Evolutionary conservation across 75 land plant genomes (phyloP).

Genomic region (Sequoiadendron giganteum): DNA sequence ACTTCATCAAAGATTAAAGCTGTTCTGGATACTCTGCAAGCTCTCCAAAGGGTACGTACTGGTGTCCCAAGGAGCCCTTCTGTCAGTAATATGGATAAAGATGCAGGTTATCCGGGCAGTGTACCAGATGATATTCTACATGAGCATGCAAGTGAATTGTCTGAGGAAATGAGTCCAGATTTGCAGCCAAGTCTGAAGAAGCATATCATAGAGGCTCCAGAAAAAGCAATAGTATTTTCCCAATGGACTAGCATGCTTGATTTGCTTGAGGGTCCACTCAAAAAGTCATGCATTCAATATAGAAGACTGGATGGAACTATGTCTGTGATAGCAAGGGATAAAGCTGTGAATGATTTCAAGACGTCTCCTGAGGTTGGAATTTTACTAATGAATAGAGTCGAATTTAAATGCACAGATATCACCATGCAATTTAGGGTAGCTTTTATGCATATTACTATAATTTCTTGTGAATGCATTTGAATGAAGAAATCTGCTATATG

Average conservation of each 20-base stretch:
- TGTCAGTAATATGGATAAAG: constrained; percentile 3
- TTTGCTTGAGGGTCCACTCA: constrained; percentile 69
- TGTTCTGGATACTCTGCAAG: constrained; percentile 59
- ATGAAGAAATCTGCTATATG: background rate
- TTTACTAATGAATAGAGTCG: background rate
- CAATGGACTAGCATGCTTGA: constrained; percentile 99
- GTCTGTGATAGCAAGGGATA: constrained; percentile 75
- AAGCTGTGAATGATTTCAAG: constrained; percentile 92
- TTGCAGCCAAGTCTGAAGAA: constrained; percentile 10
- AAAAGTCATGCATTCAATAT: constrained; percentile 47
- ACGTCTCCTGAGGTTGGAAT: constrained; percentile 72
- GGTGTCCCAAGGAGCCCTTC: constrained; percentile 3
- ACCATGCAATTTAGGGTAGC: background rate
- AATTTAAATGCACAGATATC: background rate
- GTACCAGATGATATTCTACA: background rate
- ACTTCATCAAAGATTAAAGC: constrained; percentile 82
- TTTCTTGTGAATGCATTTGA: background rate
- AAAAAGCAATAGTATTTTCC: constrained; percentile 94
- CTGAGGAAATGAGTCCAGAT: background rate
- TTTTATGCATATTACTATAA: background rate
- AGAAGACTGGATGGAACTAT: constrained; percentile 95
- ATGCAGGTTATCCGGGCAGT: constrained; percentile 1
- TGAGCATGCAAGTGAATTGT: constrained; percentile 4
- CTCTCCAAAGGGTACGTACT: constrained; percentile 20
- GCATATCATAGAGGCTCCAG: constrained; percentile 29